These are phyloP conservation scores for Cercospora sp. DNA, from an alignment of 2,329 filamentous ascomycete genomes.

Conservation along the genomic window DNA sequence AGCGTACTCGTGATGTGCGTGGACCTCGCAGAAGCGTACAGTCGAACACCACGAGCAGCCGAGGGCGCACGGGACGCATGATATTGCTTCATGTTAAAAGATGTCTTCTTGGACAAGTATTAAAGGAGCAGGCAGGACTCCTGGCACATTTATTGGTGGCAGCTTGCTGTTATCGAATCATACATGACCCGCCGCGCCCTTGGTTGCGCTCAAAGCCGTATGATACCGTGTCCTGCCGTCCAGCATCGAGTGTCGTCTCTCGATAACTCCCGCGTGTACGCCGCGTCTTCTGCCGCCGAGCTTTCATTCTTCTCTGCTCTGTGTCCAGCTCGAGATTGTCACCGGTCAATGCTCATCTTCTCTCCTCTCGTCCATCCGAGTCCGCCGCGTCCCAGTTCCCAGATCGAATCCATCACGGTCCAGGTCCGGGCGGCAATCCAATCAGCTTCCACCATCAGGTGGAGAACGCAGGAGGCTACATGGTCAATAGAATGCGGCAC, in stretches of 20 bases:
- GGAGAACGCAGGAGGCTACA: constrained; percentile 20
- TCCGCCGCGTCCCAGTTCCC: constrained; percentile 22
- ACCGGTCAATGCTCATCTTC: constrained; percentile 10
- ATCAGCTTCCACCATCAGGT: neutral
- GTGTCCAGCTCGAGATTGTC: constrained; percentile 15
- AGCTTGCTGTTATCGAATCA: constrained; percentile 25
- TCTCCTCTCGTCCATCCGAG: constrained; percentile 15
- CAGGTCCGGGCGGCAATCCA: constrained; percentile 16
- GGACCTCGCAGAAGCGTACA: neutral
- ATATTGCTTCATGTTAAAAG: constrained; percentile 14
- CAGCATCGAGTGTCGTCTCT: constrained; percentile 20
- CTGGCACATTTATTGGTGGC: constrained; percentile 23
- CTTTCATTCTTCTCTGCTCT: constrained; percentile 7
- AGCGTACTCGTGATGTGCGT: constrained; percentile 8
- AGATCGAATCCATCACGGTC: constrained; percentile 24
- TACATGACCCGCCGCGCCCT: constrained; percentile 24
- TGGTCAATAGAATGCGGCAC: neutral
- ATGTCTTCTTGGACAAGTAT: constrained; percentile 23
- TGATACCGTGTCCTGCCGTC: constrained; percentile 23
- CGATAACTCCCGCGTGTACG: constrained; percentile 19
- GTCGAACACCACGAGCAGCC: constrained; percentile 8
- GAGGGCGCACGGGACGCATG: constrained; percentile 14
- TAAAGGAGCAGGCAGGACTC: constrained; percentile 21
- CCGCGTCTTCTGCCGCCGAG: constrained; percentile 16
- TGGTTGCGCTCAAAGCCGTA: constrained; percentile 21